phyloP scores from a whole-genome alignment of 495 filamentous ascomycete genomes.

The Podospora fimiseda region DNA sequence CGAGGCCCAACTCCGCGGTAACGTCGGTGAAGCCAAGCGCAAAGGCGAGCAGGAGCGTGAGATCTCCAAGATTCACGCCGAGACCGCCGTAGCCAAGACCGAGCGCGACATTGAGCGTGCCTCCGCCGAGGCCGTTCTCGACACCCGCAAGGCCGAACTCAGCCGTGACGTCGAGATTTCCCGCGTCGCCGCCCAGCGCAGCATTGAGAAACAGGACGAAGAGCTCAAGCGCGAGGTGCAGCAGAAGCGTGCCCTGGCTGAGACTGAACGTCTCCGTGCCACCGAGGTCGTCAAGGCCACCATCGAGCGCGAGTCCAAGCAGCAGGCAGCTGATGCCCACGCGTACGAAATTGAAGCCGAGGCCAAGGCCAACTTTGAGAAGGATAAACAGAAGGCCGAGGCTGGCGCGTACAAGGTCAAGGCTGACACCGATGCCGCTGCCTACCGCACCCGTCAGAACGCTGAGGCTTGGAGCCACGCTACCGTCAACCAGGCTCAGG shows the following conservation, averaged over 20 bases:
- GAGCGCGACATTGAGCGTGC: slow-evolving; percentile 76
- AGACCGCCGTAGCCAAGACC: slow-evolving; percentile 75
- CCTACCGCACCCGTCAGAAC: slow-evolving; percentile 35
- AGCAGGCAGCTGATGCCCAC: slow-evolving; percentile 65
- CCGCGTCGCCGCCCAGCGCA: slow-evolving; percentile 62
- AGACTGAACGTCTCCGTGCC: slow-evolving; percentile 70
- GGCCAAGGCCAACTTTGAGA: slow-evolving; percentile 56
- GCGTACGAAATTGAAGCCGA: slow-evolving; percentile 51
- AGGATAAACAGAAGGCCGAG: slow-evolving; percentile 49
- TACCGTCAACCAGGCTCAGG: slow-evolving; percentile 56
- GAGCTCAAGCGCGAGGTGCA: slow-evolving; percentile 71
- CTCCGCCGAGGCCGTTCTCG: slow-evolving; percentile 64
- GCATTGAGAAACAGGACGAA: slow-evolving; percentile 64
- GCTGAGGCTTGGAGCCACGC: slow-evolving; percentile 37
- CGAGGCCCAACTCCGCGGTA: slow-evolving; percentile 68
- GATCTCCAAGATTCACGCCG: slow-evolving; percentile 74
- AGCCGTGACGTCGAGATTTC: slow-evolving; percentile 63
- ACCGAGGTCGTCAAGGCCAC: slow-evolving; percentile 70
- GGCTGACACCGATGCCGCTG: slow-evolving; percentile 37
- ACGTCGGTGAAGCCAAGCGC: slow-evolving; percentile 73
- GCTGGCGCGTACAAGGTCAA: slow-evolving; percentile 42
- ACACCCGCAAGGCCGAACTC: slow-evolving; percentile 62
- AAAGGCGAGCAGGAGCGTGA: slow-evolving; percentile 70
- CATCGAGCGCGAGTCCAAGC: slow-evolving; percentile 62
- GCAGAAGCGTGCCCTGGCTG: slow-evolving; percentile 65